phyloP scores from a whole-genome alignment of 169 alveolate genomes.

The Eimeria maxima region DNA sequence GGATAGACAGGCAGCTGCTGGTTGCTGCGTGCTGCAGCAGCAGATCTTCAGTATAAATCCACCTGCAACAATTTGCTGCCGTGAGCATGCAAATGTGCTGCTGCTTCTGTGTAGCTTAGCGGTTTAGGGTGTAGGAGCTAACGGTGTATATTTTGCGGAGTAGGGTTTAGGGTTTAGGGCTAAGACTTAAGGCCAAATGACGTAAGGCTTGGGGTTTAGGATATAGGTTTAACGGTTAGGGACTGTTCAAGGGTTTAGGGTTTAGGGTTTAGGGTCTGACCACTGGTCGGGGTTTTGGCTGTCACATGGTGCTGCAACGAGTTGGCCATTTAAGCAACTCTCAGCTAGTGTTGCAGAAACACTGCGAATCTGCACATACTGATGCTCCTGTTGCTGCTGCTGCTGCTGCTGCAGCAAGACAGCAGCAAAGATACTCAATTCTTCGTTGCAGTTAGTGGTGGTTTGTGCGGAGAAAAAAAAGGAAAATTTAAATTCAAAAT shows the following conservation, averaged over 20 bases:
- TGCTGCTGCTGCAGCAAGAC: constrained; percentile 22
- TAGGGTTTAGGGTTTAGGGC: too few relatives aligned
- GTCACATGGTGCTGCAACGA: not conserved
- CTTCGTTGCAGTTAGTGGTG: not conserved
- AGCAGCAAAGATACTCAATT: not conserved
- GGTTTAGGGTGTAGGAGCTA: not conserved
- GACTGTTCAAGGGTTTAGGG: not conserved
- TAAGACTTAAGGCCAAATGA: too few relatives aligned
- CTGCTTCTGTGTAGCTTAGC: not conserved
- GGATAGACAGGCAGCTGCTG: constrained; percentile 16
- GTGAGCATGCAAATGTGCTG: not conserved
- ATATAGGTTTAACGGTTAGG: too few relatives aligned
- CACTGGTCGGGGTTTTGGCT: not conserved
- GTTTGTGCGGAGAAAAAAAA: not conserved
- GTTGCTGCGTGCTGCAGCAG: constrained; percentile 35
- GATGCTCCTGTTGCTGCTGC: constrained; percentile 39
- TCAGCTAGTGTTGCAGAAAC: not conserved
- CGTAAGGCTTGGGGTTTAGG: too few relatives aligned
- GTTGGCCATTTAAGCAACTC: not conserved
- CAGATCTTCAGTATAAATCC: not conserved
- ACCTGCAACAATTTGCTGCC: not conserved
- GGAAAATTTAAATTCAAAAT: not conserved
- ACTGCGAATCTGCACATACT: constrained; percentile 4
- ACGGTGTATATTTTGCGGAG: too few relatives aligned
- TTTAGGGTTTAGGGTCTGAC: not conserved